Percentiles rank a stretch among this genome's conserved stretches.
Evolutionary conservation across 495 filamentous ascomycete species (phyloP).

Genomic region (Xylaria scruposa): DNA sequence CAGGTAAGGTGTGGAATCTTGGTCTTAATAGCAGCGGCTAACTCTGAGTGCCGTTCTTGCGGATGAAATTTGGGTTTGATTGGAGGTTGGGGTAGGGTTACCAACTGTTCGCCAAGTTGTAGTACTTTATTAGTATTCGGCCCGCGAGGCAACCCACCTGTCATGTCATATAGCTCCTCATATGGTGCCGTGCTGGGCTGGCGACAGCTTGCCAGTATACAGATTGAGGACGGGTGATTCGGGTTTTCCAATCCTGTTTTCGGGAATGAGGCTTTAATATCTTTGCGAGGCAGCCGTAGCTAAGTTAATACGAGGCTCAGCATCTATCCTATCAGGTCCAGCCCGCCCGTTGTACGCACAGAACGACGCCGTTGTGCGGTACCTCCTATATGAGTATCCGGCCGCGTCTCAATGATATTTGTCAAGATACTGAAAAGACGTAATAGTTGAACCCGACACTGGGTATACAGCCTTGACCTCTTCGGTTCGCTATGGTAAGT

Average conservation of each 20-base stretch:
- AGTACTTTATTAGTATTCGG: constrained; percentile 40
- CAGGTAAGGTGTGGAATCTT: constrained; percentile 1
- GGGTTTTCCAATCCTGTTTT: neutral
- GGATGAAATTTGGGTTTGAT: constrained; percentile 10
- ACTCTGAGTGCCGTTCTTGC: constrained; percentile 8
- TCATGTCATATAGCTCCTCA: constrained; percentile 4
- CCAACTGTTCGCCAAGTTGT: constrained; percentile 35
- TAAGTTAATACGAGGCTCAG: neutral
- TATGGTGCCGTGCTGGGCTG: neutral
- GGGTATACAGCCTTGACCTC: neutral
- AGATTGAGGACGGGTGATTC: neutral
- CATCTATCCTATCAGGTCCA: neutral
- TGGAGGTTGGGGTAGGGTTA: constrained; percentile 34
- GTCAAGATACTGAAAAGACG: constrained; percentile 11
- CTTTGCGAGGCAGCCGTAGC: neutral
- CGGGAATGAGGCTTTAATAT: neutral
- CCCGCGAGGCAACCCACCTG: constrained; percentile 30
- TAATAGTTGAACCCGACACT: neutral
- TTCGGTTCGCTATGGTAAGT: neutral
- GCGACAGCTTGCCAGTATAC: neutral
- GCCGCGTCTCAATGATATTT: neutral
- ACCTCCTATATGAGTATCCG: neutral
- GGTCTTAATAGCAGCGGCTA: constrained; percentile 10
- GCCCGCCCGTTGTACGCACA: neutral
- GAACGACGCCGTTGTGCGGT: neutral